Conservation (phyloP, 345 rosid species). For the Odontarrhena argentea region DNA sequence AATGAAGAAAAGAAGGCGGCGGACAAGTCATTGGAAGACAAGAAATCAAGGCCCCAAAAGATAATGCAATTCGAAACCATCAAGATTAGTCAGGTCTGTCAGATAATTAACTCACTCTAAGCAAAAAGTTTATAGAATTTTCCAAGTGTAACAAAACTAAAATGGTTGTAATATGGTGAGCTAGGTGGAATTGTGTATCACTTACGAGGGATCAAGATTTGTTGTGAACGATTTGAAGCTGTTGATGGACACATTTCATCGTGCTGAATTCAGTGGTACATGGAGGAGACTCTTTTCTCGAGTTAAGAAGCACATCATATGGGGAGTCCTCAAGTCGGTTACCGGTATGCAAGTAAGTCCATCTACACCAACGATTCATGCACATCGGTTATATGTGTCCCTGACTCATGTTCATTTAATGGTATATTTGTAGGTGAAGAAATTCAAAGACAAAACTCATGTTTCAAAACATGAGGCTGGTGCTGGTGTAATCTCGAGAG, state of each 20-base stretch:
- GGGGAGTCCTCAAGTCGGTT: constrained; percentile 97
- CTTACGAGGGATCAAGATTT: constrained; percentile 90
- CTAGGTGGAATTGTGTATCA: constrained; percentile 84
- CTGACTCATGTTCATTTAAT: neutral
- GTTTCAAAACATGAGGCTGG: constrained; percentile 62
- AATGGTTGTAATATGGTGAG: neutral
- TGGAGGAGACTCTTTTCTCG: constrained; percentile 97
- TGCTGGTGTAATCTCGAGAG: constrained; percentile 58
- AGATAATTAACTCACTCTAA: constrained; percentile 1
- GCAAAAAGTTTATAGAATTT: neutral
- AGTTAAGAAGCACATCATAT: constrained; percentile 92
- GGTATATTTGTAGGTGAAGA: constrained; percentile 66
- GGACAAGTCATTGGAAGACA: constrained; percentile 71
- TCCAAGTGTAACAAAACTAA: neutral
- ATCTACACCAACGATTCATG: neutral
- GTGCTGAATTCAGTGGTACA: constrained; percentile 83
- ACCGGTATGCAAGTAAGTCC: constrained; percentile 92
- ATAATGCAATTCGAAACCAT: constrained; percentile 85
- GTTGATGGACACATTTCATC: constrained; percentile 92
- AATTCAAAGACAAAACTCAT: constrained; percentile 85
- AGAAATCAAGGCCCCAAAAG: constrained; percentile 86
- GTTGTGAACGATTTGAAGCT: constrained; percentile 91
- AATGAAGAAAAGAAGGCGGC: constrained; percentile 81
- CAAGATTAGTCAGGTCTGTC: constrained; percentile 90
- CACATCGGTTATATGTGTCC: neutral